Evolutionary conservation across 2,329 filamentous ascomycete species (phyloP).

Genomic region (Neofusicoccum umdonicola): DNA sequence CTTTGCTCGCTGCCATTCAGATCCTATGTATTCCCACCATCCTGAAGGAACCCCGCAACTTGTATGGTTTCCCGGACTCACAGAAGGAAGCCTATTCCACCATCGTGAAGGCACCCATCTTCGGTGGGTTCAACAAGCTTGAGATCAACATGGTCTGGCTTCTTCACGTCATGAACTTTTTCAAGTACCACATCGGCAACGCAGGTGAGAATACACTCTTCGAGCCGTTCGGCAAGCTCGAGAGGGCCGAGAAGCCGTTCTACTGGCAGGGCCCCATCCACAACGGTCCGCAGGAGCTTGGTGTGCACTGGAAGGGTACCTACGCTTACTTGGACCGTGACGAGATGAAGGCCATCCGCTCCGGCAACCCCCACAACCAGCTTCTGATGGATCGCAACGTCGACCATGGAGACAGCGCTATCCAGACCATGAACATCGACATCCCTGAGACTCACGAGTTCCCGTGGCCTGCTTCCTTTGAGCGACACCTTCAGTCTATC

Average conservation of each 20-base stretch:
- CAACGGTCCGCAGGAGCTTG: slow-evolving; percentile 36
- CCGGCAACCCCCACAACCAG: slow-evolving; percentile 8
- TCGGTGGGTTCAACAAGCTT: slow-evolving; percentile 23
- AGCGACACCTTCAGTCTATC: slow-evolving; percentile 39
- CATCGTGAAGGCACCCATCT: background rate
- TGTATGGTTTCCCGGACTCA: slow-evolving; percentile 39
- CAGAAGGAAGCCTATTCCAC: slow-evolving; percentile 45
- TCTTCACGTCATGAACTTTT: slow-evolving; percentile 53
- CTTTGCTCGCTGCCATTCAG: slow-evolving; percentile 28
- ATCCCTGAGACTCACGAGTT: slow-evolving; percentile 26
- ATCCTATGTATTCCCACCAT: slow-evolving; percentile 35
- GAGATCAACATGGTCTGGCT: slow-evolving; percentile 47
- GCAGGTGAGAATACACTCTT: slow-evolving; percentile 38
- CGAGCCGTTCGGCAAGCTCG: slow-evolving; percentile 36
- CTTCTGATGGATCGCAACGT: slow-evolving; percentile 29
- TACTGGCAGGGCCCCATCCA: slow-evolving; percentile 41
- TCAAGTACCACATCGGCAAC: slow-evolving; percentile 49
- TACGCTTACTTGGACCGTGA: slow-evolving; percentile 42
- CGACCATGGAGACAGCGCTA: slow-evolving; percentile 24
- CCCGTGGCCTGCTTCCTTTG: slow-evolving; percentile 41
- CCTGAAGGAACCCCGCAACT: slow-evolving; percentile 22
- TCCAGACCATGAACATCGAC: slow-evolving; percentile 34
- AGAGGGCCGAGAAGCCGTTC: slow-evolving; percentile 39
- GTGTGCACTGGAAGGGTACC: slow-evolving; percentile 51
- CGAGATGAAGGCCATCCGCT: slow-evolving; percentile 29